Base-by-base conservation (phyloP, 805 yeast genomes). In the Wickerhamiella slavikovae region DNA sequence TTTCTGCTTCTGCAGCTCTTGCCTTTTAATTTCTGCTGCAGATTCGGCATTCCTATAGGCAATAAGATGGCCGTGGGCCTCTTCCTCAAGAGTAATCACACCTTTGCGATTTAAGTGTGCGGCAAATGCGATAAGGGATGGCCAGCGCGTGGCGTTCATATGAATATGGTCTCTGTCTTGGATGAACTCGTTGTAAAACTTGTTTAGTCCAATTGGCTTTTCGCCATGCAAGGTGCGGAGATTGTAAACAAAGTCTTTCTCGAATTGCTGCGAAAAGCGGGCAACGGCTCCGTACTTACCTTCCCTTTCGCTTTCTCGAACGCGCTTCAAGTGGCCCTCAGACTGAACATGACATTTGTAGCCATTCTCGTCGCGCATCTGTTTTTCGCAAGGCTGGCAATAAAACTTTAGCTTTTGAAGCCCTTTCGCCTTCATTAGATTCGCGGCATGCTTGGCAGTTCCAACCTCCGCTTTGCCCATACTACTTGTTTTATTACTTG, bases 291-390 rank as follows among this genome's bases (percentile, higher is more conserved):
- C 57, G 12, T 68, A 64, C 10, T 51, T 51, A 5, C 57, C 53
- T 4, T 68, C 48, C 5, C 60, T 56, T 12, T 59, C 50, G n/a
- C n/a, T n/a, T n/a, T n/a, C n/a, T n/a, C n/a, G n/a, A 15, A 14
- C 26, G 5, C 10, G 10, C 4, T 60, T 56, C 13, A 60, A 50
- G 47, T 89, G 99, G 2, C 76, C 59, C 26, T 77, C 79, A n/a
- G 92, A 71, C 37, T 62, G 60, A n/a, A 73, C 62, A 49, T 89
- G 99, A 43, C 85, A 75, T 43, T 76, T 74, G 57, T 77, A 89
- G 16, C 98, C 99, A 52, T 89, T 85, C 37, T 77, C 92, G 48
- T 91, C 99, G 32, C 95, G 57, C 48, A 96, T 83, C 53, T 89
- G 99, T 44, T 85, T 80, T 46, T 64, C 68, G 45, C 99, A 89